Base-by-base conservation (phyloP, 768 basidiomycete species). In the Leccinum obscurum region DNA sequence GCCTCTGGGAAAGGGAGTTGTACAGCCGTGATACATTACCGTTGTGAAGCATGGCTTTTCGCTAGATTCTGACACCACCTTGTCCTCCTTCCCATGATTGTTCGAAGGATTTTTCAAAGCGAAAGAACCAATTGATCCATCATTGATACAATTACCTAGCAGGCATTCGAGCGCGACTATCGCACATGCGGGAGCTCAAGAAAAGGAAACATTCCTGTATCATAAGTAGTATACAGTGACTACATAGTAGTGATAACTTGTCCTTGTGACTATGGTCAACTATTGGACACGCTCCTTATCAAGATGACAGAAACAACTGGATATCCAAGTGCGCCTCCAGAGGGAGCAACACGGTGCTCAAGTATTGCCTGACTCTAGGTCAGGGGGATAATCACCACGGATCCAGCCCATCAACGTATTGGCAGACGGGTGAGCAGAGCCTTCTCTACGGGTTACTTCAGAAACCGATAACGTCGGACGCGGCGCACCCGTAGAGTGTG, bases 361-460 rank as follows among this genome's bases (percentile, higher is more conserved):
- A 51, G 7, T 6, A 28, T 15, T 58, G 11, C 39, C 56, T 14
- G 24, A n/a, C 26, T 60, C 59, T 41, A 52, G 56, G 6, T 61
- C 60, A 3, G 13, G 3, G 26, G 20, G 4, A 11, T 9, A 28
- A 2, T 58, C 52, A 34, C 56, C 34, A 49, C 56, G 60, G 2
- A 58, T n/a, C 60, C 52, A 61, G 52, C 22, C 54, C 14, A 61
- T 13, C 11, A 41, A 41, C 7, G 41, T 52, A 17, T 49, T 39
- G 10, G 49, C 53, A 34, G 26, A 24, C 10, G 28, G 52, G 41
- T 28, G 51, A 20, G 26, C 41, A 11, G 41, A 46, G 34, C 24
- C n/a, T n/a, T 48, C 56, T n/a, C 17, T 15, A 54, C 15, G 15
- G 28, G 11, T 50, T 39, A 2, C 15, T 11, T 37, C 52, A 15